Evolutionary conservation across 164 flowering plant genomes (phyloP).

Genomic region (Santalum album): DNA sequence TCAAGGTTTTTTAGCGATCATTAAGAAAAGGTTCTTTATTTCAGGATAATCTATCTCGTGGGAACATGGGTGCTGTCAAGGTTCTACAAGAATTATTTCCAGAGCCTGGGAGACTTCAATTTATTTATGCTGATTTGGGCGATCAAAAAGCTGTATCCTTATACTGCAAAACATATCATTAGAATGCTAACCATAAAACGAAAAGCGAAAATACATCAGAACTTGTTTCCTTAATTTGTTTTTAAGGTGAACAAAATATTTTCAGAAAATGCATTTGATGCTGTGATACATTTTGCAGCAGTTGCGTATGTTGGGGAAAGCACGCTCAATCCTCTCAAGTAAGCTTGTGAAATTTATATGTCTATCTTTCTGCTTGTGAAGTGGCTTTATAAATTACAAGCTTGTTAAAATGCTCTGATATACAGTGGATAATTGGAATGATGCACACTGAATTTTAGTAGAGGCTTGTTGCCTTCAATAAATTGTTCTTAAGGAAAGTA

Average conservation of each 20-base stretch:
- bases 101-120: conserved; percentile 87
- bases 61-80: conserved; percentile 79
- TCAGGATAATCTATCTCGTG: conserved; percentile 93
- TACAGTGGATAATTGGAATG: too few relatives aligned
- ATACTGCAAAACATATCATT: not conserved
- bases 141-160: conserved; percentile 85
- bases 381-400: too few relatives aligned
- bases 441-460: too few relatives aligned
- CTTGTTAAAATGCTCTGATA: too few relatives aligned
- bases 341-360: too few relatives aligned
- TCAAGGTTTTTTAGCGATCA: not conserved
- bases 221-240: conserved; percentile 27
- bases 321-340: conserved; percentile 89
- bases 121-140: conserved; percentile 92
- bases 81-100: conserved; percentile 73
- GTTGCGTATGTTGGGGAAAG: conserved; percentile 99
- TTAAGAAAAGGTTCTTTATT: conserved; percentile 1
- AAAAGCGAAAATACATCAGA: not conserved
- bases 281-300: conserved; percentile 99
- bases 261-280: conserved; percentile 90
- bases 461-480: too few relatives aligned
- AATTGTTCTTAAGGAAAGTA: too few relatives aligned
- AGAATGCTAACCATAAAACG: too few relatives aligned
- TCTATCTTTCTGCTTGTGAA: too few relatives aligned
- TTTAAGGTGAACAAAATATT: conserved; percentile 76